Evolutionary conservation across 208 protist species (phyloP), one percentile per base, ranked within the genome.

Genomic region (Leishmania braziliensis): DNA sequence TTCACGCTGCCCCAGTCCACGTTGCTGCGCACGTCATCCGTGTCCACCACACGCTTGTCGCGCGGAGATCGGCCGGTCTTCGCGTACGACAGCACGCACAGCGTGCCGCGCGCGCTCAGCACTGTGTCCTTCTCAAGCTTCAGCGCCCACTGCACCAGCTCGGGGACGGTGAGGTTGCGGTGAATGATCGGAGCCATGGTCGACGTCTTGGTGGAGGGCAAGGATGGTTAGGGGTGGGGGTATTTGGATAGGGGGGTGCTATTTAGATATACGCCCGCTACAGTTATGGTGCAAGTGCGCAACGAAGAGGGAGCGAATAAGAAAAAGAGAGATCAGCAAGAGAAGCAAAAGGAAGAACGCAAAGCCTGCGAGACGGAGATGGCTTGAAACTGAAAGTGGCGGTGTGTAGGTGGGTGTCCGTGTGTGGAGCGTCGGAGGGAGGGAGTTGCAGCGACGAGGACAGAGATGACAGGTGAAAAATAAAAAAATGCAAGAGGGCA

Each of bases 1-100:
- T 99, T 99, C 14, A 99, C 96, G 54, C 82, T 86, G 46, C 98
- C 98, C 97, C 98, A 99, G 93, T 98, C 98, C 54, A 99, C 92
- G 79, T 97, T 92, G 20, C 90, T 66, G 72, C 60, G 79, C 58
- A 93, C 90, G 51, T 89, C 86, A 6, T 80, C 60, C 72, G 98
- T 97, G 75, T 95, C 84, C 26, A 98, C 95, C 75, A 99, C 89
- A 82, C 97, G 90, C 95, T 99, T 99, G 89, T 99, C 98, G 12
- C 81, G 85, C 60, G 98, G 97, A 29, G 90, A 98, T 72, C 98
- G 90, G 75, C 98, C 98, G 26, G 92, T 98, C 87, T 99, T 98
- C 50, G 85, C 89, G 79, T 98, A 98, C 46, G 95, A 98, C 69
- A 83, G 79, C 58, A 92, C 92, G 69, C 86, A 81, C 5, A 99